phyloP scores from a whole-genome alignment of 805 yeast genomes.

The Hanseniaspora nectarophila region DNA sequence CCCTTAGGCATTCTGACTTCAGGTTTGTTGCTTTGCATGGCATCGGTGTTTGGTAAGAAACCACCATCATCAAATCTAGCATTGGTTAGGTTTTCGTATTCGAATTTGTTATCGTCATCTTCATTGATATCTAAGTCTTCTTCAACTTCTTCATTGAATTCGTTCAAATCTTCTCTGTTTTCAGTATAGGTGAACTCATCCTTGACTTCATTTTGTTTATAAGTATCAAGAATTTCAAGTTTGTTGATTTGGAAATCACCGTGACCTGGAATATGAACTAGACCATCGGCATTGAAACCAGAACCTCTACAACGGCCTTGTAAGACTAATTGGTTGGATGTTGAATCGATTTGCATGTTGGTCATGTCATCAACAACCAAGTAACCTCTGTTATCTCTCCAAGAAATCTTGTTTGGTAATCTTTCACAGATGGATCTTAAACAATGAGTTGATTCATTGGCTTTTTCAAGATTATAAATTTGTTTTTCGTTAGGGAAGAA shows the following conservation, averaged over 20 bases:
- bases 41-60: constrained; percentile 29
- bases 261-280: constrained; percentile 74
- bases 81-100: constrained; percentile 24
- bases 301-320: constrained; percentile 81
- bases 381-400: constrained; percentile 93
- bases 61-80: constrained; percentile 34
- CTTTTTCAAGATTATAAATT: constrained; percentile 55
- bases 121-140: constrained; percentile 35
- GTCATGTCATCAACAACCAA: constrained; percentile 57
- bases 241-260: constrained; percentile 76
- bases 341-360: constrained; percentile 21
- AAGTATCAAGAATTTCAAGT: constrained; percentile 37
- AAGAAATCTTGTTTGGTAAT: constrained; percentile 68
- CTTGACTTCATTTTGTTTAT: constrained; percentile 18
- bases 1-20: constrained; percentile 54
- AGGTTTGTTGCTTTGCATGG: constrained; percentile 18
- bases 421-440: constrained; percentile 71
- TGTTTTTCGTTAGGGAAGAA: constrained; percentile 74
- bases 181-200: constrained; percentile 29
- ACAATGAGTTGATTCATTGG: constrained; percentile 60
- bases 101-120: constrained; percentile 23
- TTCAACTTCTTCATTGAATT: constrained; percentile 35
- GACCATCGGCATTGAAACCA: constrained; percentile 65
- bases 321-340: constrained; percentile 39
- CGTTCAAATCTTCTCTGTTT: constrained; percentile 48